These are phyloP conservation scores for Pyrenopolyporus hunteri DNA, from an alignment of 495 filamentous ascomycete species.

Conservation along the genomic window DNA sequence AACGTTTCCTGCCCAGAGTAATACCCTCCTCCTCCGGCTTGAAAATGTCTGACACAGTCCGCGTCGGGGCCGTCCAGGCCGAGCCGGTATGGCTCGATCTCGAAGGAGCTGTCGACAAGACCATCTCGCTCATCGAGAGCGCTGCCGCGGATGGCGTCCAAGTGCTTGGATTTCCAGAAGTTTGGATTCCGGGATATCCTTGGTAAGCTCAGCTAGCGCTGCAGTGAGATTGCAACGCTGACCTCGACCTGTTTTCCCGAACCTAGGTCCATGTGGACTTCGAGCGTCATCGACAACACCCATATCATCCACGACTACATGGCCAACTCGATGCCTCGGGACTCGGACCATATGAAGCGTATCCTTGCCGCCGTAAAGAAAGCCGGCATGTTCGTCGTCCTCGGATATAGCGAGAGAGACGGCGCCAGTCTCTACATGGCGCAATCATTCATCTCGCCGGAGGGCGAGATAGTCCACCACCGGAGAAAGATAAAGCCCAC, in stretches of 20 bases:
- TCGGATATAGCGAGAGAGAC: slow-evolving; percentile 61
- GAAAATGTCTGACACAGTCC: slow-evolving; percentile 35
- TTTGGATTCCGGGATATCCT: slow-evolving; percentile 64
- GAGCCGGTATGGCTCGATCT: slow-evolving; percentile 65
- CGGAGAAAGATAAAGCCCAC: slow-evolving; percentile 66
- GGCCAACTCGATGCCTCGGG: slow-evolving; percentile 53
- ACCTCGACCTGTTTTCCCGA: slow-evolving; percentile 34
- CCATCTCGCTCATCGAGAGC: slow-evolving; percentile 56
- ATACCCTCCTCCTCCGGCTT: slow-evolving; percentile 9
- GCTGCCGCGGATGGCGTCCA: slow-evolving; percentile 57
- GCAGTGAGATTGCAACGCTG: slow-evolving; percentile 16
- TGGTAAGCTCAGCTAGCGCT: slow-evolving; percentile 54
- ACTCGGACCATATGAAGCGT: slow-evolving; percentile 55
- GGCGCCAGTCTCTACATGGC: slow-evolving; percentile 60
- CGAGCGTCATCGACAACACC: slow-evolving; percentile 49
- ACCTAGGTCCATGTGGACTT: slow-evolving; percentile 44
- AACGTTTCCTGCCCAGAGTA: background rate
- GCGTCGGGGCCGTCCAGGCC: slow-evolving; percentile 57
- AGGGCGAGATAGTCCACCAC: slow-evolving; percentile 54
- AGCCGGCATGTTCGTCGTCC: slow-evolving; percentile 53
- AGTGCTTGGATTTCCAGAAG: slow-evolving; percentile 62
- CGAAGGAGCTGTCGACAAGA: slow-evolving; percentile 56
- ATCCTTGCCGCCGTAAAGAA: slow-evolving; percentile 52
- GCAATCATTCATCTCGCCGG: slow-evolving; percentile 56
- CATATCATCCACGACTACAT: slow-evolving; percentile 54